phyloP scores from a whole-genome alignment of 306 rosid species.

The Senna siamea region DNA sequence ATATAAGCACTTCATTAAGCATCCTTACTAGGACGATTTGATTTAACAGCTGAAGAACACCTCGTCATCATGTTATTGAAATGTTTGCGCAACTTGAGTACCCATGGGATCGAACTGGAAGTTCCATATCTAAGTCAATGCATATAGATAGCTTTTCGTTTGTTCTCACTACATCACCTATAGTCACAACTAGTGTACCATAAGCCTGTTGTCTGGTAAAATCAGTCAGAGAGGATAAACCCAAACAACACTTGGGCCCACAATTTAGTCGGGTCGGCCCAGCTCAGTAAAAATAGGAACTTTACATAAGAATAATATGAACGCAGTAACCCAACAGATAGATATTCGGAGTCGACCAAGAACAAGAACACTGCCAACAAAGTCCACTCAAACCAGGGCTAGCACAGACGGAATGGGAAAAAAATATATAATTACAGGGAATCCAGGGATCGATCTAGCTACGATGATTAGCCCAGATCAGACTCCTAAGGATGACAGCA shows the following conservation, averaged over 20 bases:
- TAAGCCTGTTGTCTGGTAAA: slow-evolving; percentile 4
- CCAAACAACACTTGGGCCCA: slow-evolving; percentile 45
- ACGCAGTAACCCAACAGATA: slow-evolving; percentile 31
- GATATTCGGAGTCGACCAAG: slow-evolving; percentile 15
- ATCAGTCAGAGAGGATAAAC: slow-evolving; percentile 1
- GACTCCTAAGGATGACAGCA: background rate
- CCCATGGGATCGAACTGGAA: background rate
- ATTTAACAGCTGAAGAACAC: background rate
- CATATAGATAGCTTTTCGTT: background rate
- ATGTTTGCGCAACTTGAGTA: background rate
- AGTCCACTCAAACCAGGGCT: slow-evolving; percentile 41
- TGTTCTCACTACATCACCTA: background rate
- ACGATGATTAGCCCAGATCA: slow-evolving; percentile 47
- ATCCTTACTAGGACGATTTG: background rate
- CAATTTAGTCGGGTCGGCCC: slow-evolving; percentile 36
- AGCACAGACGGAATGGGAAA: background rate
- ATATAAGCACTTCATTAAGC: slow-evolving; percentile 10
- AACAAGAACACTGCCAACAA: slow-evolving; percentile 20
- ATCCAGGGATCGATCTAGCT: slow-evolving; percentile 36
- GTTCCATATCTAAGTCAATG: background rate
- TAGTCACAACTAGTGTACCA: background rate
- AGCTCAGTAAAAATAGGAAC: slow-evolving; percentile 10
- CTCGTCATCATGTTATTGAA: slow-evolving; percentile 1
- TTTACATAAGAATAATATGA: background rate
- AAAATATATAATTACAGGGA: background rate